These are phyloP conservation scores for Leptographium lundbergii DNA, from an alignment of 2,329 filamentous ascomycete genomes.

Conservation along the genomic window DNA sequence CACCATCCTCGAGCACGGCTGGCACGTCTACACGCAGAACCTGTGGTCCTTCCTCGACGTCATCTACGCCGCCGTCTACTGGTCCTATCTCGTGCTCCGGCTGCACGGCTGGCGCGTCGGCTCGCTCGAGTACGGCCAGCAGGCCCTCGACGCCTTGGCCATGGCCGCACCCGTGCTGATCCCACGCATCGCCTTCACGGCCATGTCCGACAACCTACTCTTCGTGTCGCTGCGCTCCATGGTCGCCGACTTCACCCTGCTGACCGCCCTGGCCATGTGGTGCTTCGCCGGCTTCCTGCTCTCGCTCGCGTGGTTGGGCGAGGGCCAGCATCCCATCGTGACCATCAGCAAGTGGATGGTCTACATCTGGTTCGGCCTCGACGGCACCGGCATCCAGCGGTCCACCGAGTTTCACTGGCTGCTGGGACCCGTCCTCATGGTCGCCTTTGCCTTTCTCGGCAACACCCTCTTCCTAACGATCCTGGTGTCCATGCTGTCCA, in stretches of 20 bases:
- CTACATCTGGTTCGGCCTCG: conserved; percentile 84
- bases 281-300: conserved; percentile 74
- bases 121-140: conserved; percentile 38
- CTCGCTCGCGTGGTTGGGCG: conserved; percentile 65
- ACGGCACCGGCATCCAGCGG: conserved; percentile 51
- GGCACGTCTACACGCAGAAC: conserved; percentile 74
- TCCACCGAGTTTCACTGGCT: conserved; percentile 63
- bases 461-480: conserved; percentile 86
- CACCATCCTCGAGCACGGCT: conserved; percentile 62
- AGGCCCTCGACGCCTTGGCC: conserved; percentile 66
- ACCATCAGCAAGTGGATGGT: conserved; percentile 85
- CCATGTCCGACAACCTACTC: conserved; percentile 73
- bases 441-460: conserved; percentile 72
- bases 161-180: conserved; percentile 68
- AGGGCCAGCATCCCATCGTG: conserved; percentile 47
- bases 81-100: conserved; percentile 54
- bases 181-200: conserved; percentile 68
- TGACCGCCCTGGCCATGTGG: conserved; percentile 66
- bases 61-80: conserved; percentile 61
- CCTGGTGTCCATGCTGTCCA: conserved; percentile 73
- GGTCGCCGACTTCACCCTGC: conserved; percentile 73
- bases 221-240: conserved; percentile 72
- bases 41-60: conserved; percentile 82
- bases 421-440: conserved; percentile 69
- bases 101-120: conserved; percentile 47